A percentile compares a stretch with the other conserved stretches of the same genome.
phyloP scores from a whole-genome alignment of 352 stramenopile species.

The Thalassiosira hispida region DNA sequence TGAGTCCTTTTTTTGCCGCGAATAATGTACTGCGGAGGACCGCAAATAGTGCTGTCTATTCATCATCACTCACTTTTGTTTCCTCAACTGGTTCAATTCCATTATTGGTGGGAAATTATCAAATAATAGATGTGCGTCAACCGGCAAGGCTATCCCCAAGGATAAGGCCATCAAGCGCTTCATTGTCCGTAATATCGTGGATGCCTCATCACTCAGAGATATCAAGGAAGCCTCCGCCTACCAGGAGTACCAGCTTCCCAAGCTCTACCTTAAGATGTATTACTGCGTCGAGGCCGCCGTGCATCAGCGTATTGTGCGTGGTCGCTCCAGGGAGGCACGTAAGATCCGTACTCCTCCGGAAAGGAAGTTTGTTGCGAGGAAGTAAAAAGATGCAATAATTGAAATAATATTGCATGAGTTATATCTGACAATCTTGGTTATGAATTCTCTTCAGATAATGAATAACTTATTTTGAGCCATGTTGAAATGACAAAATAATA shows the following conservation, averaged over 20 bases:
- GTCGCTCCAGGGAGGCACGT: conserved; percentile 92
- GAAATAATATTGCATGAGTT: conserved; percentile 13
- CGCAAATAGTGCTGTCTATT: too few species aligned
- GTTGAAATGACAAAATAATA: too few species aligned
- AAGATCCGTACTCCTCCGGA: conserved; percentile 92
- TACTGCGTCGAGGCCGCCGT: conserved; percentile 99
- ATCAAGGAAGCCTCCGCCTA: conserved; percentile 98
- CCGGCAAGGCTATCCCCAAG: conserved; percentile 98
- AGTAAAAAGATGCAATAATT: conserved; percentile 8
- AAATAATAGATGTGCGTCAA: conserved; percentile 91
- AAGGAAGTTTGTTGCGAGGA: conserved; percentile 52
- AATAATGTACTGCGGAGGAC: neutral
- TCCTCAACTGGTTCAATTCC: too few species aligned
- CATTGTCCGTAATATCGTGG: conserved; percentile 97
- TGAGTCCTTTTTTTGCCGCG: conserved; percentile 39
- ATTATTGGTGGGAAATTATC: conserved; percentile 2
- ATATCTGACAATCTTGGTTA: too few species aligned
- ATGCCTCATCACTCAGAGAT: conserved; percentile 98
- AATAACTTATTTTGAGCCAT: too few species aligned
- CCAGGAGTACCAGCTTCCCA: conserved; percentile 98
- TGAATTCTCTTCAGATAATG: too few species aligned
- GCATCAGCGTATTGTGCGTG: conserved; percentile 99
- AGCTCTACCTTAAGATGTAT: conserved; percentile 99
- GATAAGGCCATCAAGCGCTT: conserved; percentile 94
- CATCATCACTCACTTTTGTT: too few species aligned